Conservation (phyloP, 768 basidiomycete species). For the Trichaptum fuscoviolaceum region DNA sequence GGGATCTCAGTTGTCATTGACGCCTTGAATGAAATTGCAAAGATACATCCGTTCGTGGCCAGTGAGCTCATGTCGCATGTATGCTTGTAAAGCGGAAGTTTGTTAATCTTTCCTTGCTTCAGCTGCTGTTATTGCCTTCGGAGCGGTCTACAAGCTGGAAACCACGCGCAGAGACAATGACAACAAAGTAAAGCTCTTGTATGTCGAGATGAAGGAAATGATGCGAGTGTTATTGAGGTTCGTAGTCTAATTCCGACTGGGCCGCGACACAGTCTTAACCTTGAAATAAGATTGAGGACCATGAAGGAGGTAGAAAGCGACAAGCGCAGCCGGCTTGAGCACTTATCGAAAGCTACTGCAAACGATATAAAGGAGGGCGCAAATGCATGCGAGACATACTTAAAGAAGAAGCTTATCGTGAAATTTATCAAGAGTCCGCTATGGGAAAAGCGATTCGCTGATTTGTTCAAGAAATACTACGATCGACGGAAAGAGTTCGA, state of each 20-base stretch:
- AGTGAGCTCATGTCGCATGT: slow-evolving; percentile 14
- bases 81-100: neutral
- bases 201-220: slow-evolving; percentile 46
- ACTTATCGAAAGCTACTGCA: slow-evolving; percentile 26
- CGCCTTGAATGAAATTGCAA: slow-evolving; percentile 22
- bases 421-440: slow-evolving; percentile 27
- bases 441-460: slow-evolving; percentile 35
- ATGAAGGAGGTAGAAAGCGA: neutral
- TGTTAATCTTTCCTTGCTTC: slow-evolving; percentile 7
- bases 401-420: slow-evolving; percentile 37
- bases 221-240: slow-evolving; percentile 43
- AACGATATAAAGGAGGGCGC: slow-evolving; percentile 39
- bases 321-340: slow-evolving; percentile 24
- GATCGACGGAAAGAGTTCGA: slow-evolving; percentile 31
- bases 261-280: neutral
- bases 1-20: slow-evolving; percentile 20
- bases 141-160: slow-evolving; percentile 43
- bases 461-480: slow-evolving; percentile 28
- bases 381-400: slow-evolving; percentile 40
- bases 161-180: slow-evolving; percentile 47
- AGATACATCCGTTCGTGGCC: slow-evolving; percentile 24
- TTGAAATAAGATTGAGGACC: neutral
- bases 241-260: slow-evolving; percentile 12
- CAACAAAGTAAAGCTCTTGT: slow-evolving; percentile 40
- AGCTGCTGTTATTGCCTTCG: slow-evolving; percentile 50